phyloP scores from a whole-genome alignment of 345 rosid species.

The Viola odorata region DNA sequence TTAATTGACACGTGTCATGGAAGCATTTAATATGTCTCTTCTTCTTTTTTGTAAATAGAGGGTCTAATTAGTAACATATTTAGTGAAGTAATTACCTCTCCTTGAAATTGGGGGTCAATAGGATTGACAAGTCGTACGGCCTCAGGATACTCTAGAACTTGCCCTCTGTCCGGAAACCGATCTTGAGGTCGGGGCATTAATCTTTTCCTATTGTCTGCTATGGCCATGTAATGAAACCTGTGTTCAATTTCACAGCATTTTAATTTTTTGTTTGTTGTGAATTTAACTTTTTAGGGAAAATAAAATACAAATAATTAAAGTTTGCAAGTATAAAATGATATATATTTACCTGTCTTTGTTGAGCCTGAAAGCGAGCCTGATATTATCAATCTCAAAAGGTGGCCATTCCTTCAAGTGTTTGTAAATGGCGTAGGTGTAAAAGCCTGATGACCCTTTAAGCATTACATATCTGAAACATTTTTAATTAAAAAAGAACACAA shows the following conservation, averaged over 20 bases:
- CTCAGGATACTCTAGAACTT: conserved; percentile 23
- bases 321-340: too few relatives aligned
- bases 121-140: conserved; percentile 24
- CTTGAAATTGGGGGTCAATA: conserved; percentile 19
- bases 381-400: conserved; percentile 12
- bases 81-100: conserved; percentile 13
- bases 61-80: too few relatives aligned
- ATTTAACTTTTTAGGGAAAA: background rate
- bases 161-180: conserved; percentile 11
- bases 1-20: too few relatives aligned
- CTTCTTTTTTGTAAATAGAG: too few relatives aligned
- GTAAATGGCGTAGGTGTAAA: conserved; percentile 19
- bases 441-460: conserved; percentile 18
- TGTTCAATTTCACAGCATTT: background rate
- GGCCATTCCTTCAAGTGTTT: conserved; percentile 18
- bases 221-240: conserved; percentile 28
- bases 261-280: background rate
- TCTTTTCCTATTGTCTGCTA: conserved; percentile 19
- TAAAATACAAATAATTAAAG: background rate
- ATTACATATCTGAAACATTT: conserved; percentile 12
- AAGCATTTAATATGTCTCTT: too few relatives aligned
- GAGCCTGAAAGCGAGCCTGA: conserved; percentile 16
- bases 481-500: background rate
- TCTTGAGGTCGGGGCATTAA: conserved; percentile 29
- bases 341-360: conserved; percentile 9